Conservation (phyloP, 1,139 yeast genomes). For the Kluyveromyces sp. region DNA sequence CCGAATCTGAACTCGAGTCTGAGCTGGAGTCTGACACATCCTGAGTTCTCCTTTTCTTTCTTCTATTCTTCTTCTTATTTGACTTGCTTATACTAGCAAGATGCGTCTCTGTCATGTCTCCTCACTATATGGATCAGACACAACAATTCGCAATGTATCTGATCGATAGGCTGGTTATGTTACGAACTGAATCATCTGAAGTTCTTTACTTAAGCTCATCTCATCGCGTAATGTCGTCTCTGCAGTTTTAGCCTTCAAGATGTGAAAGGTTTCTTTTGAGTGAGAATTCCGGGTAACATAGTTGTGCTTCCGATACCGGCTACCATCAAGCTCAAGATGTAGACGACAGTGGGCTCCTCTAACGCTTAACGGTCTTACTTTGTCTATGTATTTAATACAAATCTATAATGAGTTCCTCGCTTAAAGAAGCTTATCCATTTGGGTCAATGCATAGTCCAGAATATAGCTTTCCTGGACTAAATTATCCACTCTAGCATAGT, state of each 20-base stretch:
- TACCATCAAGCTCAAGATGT: no score
- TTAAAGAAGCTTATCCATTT: conserved; percentile 61
- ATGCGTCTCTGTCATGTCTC: conserved; percentile 13
- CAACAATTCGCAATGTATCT: no score
- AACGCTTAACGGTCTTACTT: neutral
- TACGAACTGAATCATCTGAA: no score
- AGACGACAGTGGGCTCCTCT: no score
- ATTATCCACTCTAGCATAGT: conserved; percentile 65
- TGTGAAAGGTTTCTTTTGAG: no score
- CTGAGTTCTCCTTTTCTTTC: conserved; percentile 79
- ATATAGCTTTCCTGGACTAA: conserved; percentile 79
- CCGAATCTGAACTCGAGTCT: conserved; percentile 28
- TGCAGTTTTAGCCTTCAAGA: conserved; percentile 9
- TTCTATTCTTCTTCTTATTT: conserved; percentile 36
- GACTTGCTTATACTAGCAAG: conserved; percentile 15
- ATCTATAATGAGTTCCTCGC: no score
- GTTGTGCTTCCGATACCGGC: neutral
- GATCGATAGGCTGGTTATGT: no score
- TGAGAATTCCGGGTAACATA: conserved; percentile 4
- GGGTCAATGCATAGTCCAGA: conserved; percentile 75
- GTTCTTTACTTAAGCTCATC: neutral
- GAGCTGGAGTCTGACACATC: conserved; percentile 44
- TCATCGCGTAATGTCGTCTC: conserved; percentile 14
- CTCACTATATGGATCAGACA: no score
- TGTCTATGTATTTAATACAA: neutral